Percentiles rank a stretch among this genome's conserved stretches.
Conservation (phyloP, 768 basidiomycete species). For the Rhodotorula kratochvilovae region DNA sequence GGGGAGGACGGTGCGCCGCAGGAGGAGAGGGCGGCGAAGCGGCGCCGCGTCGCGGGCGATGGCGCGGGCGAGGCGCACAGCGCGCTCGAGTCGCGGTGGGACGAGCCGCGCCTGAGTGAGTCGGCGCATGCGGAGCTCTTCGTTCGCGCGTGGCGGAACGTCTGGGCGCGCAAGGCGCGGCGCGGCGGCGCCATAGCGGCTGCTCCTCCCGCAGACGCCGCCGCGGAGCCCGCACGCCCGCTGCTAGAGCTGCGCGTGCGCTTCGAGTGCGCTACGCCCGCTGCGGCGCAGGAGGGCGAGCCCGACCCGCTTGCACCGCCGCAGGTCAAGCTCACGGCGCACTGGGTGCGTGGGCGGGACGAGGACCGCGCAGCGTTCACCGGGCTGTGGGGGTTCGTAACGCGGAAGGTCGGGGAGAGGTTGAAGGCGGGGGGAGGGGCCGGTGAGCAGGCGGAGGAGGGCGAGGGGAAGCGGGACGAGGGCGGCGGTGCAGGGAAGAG, state of each 20-base stretch:
- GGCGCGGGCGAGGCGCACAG: too few relatives aligned
- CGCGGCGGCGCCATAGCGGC: background rate
- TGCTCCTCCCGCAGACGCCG: background rate
- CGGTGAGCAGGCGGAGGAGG: background rate
- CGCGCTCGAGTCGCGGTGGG: background rate
- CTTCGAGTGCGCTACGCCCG: background rate
- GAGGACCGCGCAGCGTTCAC: background rate
- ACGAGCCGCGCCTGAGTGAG: too few relatives aligned
- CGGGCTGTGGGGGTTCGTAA: conserved; percentile 3
- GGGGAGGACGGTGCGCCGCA: background rate
- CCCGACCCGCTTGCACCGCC: background rate
- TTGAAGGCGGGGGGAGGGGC: background rate
- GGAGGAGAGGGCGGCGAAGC: background rate
- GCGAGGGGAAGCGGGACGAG: background rate
- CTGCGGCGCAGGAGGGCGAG: background rate
- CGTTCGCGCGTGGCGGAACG: conserved; percentile 50
- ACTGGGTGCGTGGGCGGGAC: background rate
- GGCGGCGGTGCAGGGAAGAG: too few relatives aligned
- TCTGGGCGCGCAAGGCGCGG: conserved; percentile 68
- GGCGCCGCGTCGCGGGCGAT: background rate
- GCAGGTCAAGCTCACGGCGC: background rate
- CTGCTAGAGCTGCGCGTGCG: background rate
- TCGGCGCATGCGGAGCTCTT: background rate
- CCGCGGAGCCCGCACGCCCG: background rate
- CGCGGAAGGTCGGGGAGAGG: conserved; percentile 3